Evolutionary conservation across 345 rosid genomes (phyloP).

Genomic region (Corchorus olitorius): DNA sequence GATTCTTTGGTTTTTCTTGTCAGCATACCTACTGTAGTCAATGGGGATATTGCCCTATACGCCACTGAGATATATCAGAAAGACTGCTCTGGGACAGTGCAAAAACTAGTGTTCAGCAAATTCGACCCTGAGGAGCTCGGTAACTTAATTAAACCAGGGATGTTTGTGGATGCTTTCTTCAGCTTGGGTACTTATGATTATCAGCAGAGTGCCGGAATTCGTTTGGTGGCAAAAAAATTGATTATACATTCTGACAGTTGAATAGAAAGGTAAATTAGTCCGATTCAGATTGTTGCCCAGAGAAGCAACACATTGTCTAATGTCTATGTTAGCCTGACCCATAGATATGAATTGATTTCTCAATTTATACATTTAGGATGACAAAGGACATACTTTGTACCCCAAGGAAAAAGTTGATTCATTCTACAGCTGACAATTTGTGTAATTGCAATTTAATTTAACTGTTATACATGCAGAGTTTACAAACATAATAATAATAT

Average conservation of each 20-base stretch:
- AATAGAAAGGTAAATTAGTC: neutral
- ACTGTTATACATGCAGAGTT: neutral
- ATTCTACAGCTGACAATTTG: neutral
- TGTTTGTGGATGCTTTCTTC: constrained; percentile 61
- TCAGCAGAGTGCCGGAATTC: constrained; percentile 73
- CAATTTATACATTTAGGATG: constrained; percentile 4
- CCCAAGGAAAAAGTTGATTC: neutral
- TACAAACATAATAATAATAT: neutral
- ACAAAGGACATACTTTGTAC: neutral
- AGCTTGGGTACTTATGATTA: constrained; percentile 73
- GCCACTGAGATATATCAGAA: constrained; percentile 63
- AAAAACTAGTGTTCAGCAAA: constrained; percentile 54
- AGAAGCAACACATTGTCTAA: neutral
- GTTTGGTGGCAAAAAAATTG: constrained; percentile 62
- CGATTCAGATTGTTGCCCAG: neutral
- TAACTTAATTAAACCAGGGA: constrained; percentile 44
- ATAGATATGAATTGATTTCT: constrained; percentile 7
- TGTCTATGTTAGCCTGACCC: neutral
- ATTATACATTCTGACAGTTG: constrained; percentile 39
- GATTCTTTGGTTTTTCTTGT: constrained; percentile 3
- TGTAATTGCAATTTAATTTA: constrained; percentile 5
- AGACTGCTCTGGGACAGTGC: constrained; percentile 52
- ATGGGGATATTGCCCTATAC: constrained; percentile 46
- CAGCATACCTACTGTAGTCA: constrained; percentile 64
- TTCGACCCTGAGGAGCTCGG: constrained; percentile 54